Percentiles rank a stretch among this genome's conserved stretches.
phyloP scores from a whole-genome alignment of 352 stramenopile genomes.

The Peronospora farinosa region DNA sequence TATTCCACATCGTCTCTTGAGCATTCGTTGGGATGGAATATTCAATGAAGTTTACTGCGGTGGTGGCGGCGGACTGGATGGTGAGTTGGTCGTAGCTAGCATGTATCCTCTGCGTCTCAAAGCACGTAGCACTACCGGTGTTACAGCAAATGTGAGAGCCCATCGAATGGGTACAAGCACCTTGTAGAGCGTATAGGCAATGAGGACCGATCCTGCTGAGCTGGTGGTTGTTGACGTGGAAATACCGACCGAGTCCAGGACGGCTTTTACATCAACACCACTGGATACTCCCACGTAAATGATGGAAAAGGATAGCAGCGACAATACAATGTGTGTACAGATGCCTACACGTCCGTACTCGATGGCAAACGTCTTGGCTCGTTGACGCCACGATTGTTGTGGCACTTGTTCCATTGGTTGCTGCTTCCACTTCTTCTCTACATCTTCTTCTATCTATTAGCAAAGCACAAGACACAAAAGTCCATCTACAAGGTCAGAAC shows the following conservation, averaged over 20 bases:
- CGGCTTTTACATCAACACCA: slow-evolving; percentile 55
- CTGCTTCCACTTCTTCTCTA: slow-evolving; percentile 23
- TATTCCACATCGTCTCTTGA: slow-evolving; percentile 15
- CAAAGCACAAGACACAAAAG: neutral
- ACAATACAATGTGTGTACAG: slow-evolving; percentile 71
- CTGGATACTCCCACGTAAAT: slow-evolving; percentile 68
- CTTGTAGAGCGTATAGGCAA: slow-evolving; percentile 82
- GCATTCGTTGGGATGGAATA: slow-evolving; percentile 11
- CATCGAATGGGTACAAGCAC: slow-evolving; percentile 65
- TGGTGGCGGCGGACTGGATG: slow-evolving; percentile 16
- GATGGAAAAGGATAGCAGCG: slow-evolving; percentile 59
- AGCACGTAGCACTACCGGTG: slow-evolving; percentile 65
- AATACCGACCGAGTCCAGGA: slow-evolving; percentile 48
- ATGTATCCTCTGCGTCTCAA: slow-evolving; percentile 71
- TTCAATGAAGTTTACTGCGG: slow-evolving; percentile 12
- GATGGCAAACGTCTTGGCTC: slow-evolving; percentile 74
- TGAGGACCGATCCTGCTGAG: slow-evolving; percentile 67
- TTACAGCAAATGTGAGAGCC: slow-evolving; percentile 76
- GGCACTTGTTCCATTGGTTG: slow-evolving; percentile 6
- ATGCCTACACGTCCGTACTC: slow-evolving; percentile 79
- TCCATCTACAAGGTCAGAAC: neutral
- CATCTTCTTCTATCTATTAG: slow-evolving; percentile 3
- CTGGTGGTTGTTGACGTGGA: slow-evolving; percentile 41
- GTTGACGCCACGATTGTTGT: slow-evolving; percentile 48
- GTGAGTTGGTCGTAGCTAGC: slow-evolving; percentile 30